phyloP scores from a whole-genome alignment of 83 land plant genomes.

The Diphasiastrum complanatum region DNA sequence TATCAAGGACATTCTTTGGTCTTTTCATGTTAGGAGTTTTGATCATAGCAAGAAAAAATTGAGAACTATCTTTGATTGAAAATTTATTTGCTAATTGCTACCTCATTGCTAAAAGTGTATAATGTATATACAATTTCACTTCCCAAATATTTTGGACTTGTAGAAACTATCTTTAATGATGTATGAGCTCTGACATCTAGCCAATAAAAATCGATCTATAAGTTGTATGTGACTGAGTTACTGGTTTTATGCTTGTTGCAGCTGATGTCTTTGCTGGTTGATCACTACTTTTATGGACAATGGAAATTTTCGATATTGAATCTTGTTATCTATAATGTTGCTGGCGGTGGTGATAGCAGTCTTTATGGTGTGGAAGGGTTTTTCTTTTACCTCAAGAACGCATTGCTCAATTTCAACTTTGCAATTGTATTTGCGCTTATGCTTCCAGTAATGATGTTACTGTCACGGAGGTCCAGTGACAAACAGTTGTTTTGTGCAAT shows the following conservation, averaged over 20 bases:
- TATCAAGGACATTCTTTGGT: constrained; percentile 1
- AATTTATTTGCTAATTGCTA: too few species aligned
- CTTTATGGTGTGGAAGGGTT: constrained; percentile 92
- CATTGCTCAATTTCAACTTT: constrained; percentile 90
- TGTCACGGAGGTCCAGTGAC: constrained; percentile 40
- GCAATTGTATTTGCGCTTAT: constrained; percentile 70
- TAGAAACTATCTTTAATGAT: too few species aligned
- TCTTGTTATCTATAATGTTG: constrained; percentile 75
- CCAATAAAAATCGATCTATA: too few species aligned
- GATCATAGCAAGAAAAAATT: too few species aligned
- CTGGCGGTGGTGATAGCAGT: constrained; percentile 89
- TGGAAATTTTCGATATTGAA: constrained; percentile 94
- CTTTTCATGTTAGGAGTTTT: background rate
- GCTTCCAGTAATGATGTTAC: constrained; percentile 44
- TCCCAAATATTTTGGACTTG: too few species aligned
- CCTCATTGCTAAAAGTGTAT: too few species aligned
- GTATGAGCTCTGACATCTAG: too few species aligned
- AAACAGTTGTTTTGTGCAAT: constrained; percentile 52
- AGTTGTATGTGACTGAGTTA: background rate
- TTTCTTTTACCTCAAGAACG: constrained; percentile 72
- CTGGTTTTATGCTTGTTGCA: constrained; percentile 21
- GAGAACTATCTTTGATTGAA: too few species aligned
- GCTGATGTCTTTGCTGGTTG: constrained; percentile 59
- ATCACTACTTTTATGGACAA: constrained; percentile 64
- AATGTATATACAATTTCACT: too few species aligned